Base-by-base conservation (phyloP, 805 yeast species). In the Yamadazyma takamatsuzukensis region DNA sequence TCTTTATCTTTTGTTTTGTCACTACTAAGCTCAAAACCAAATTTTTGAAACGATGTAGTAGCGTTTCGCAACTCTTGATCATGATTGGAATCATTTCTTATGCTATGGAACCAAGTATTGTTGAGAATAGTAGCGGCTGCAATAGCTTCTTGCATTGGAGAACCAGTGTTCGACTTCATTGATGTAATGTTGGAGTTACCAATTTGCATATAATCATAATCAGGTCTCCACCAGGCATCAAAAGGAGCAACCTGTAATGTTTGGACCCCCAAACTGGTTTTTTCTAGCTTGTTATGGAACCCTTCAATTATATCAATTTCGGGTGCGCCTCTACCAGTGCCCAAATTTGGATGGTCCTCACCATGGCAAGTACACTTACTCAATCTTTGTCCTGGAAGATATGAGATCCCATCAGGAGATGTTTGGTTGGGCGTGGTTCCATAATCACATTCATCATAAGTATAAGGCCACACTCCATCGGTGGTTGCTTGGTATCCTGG, bases 241-340 rank as follows among this genome's bases (percentile, higher is more conserved):
- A 62, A 59, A 8, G 72, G 70, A 4, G 71, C 70, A n/a, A 63
- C 53, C 37, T 67, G 70, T 29, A 55, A 44, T 1, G 72, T 62
- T 41, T 66, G 72, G 10, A 68, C 49, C 11, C 49, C 48, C 36
- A 40, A 24, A 27, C 34, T 25, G 16, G 33, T 37, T 27, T 34
- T 18, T 14, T 41, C 48, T 28, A 42, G 32, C 15, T 44, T 40
- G 30, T 49, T 39, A 30, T 36, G 42, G 15, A 23, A 33, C 13
- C 48, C 54, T 36, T 53, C 57, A 21, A 49, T 35, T 13, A 47
- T 42, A 41, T 52, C 57, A 18, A 51, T 44, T 30, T 47, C 52
- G 2, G 67, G 67, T 0, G 67, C 68, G 9, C 68, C 68, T 34
- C 68, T 49, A 2, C 61, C 68, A 8, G 44, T 43, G 3, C 68